A percentile compares a stretch with the other conserved stretches of the same genome.
These are phyloP conservation scores for Parathielavia appendiculata DNA, from an alignment of 495 filamentous ascomycete genomes.

Conservation along the genomic window DNA sequence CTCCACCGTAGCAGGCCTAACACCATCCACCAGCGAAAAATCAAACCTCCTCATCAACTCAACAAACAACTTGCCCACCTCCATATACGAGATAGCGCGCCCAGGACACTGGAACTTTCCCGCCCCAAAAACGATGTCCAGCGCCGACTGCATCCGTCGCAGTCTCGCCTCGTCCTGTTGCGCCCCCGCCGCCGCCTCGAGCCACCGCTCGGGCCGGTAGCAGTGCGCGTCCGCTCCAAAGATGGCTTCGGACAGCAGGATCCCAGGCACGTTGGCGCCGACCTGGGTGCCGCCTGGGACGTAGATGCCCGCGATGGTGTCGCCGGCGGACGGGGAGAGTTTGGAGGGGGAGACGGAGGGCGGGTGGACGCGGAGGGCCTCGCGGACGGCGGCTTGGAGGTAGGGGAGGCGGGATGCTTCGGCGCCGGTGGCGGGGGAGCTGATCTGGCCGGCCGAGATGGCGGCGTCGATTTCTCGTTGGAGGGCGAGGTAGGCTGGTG, in stretches of 20 bases:
- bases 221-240: not conserved
- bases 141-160: not conserved
- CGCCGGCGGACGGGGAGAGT: not conserved
- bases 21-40: not conserved
- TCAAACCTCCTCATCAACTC: not conserved
- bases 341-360: not conserved
- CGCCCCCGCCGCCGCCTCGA: no score
- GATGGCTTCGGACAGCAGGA: not conserved
- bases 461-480: not conserved
- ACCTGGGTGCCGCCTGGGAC: not conserved
- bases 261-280: not conserved
- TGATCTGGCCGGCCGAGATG: not conserved
- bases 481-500: not conserved
- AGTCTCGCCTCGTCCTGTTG: not conserved
- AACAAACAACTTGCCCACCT: not conserved
- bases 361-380: not conserved
- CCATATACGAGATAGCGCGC: not conserved
- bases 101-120: not conserved
- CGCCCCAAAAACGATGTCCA: not conserved
- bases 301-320: not conserved
- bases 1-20: not conserved
- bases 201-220: not conserved
- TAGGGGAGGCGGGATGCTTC: not conserved
- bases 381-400: not conserved
- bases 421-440: not conserved